These are phyloP conservation scores for Tetrahymena elliotti DNA, from an alignment of 73 alveolate species.

Conservation along the genomic window DNA sequence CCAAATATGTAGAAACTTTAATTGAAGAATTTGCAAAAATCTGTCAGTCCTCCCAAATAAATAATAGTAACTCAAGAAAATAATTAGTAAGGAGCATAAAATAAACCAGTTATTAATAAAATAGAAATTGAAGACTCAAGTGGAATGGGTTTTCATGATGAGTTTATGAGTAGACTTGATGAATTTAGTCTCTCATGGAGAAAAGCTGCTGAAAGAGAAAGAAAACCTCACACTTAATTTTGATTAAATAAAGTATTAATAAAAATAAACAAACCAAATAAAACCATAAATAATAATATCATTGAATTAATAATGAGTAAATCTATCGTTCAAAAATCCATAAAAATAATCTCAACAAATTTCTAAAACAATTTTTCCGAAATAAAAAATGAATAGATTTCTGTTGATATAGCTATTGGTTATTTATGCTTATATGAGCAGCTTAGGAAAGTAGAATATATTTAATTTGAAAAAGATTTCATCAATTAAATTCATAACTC, in stretches of 20 bases:
- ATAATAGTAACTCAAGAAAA: background rate
- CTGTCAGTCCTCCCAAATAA: background rate
- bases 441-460: no score
- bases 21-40: background rate
- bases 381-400: no score
- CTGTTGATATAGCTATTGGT: no score
- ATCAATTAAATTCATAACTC: no score
- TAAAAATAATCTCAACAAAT: no score
- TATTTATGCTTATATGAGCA: no score
- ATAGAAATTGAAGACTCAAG: background rate
- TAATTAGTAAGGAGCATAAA: background rate
- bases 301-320: no score
- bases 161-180: background rate
- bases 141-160: background rate
- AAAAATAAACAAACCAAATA: background rate
- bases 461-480: no score
- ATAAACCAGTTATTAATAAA: background rate
- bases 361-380: no score
- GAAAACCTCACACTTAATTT: background rate
- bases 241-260: background rate
- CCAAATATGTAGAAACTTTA: background rate
- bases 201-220: background rate
- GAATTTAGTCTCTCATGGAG: constrained; percentile 1
- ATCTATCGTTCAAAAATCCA: no score
- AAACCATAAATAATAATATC: no score